These are phyloP conservation scores for Neopestalotiopsis clavispora DNA, from an alignment of 2,329 filamentous ascomycete genomes.

Conservation along the genomic window DNA sequence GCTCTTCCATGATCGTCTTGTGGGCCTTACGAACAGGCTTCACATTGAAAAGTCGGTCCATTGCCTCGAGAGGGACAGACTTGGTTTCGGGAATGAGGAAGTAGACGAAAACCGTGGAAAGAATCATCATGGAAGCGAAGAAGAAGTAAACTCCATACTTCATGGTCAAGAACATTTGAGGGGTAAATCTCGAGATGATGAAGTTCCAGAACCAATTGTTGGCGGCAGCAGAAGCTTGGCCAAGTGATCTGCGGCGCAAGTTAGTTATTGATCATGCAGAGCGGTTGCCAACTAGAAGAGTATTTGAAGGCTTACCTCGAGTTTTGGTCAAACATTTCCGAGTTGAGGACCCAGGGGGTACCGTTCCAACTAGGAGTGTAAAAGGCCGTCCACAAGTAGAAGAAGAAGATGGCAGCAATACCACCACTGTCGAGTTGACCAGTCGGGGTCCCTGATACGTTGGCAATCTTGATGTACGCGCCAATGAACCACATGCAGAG, in stretches of 20 bases:
- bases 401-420: constrained; percentile 70
- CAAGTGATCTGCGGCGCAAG: constrained; percentile 52
- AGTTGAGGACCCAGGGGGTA: constrained; percentile 77
- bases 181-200: constrained; percentile 70
- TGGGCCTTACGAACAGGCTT: constrained; percentile 52
- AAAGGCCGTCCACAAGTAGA: constrained; percentile 75
- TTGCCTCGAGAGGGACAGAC: constrained; percentile 66
- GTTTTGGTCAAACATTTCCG: constrained; percentile 76
- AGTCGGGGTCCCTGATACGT: constrained; percentile 37
- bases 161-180: constrained; percentile 65
- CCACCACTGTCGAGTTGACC: constrained; percentile 43
- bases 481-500: constrained; percentile 70
- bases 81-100: constrained; percentile 72
- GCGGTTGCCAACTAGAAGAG: background rate
- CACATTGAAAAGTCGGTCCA: constrained; percentile 64
- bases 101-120: constrained; percentile 62
- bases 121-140: constrained; percentile 67
- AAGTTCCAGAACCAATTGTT: constrained; percentile 80
- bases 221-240: constrained; percentile 72
- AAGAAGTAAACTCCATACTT: constrained; percentile 72
- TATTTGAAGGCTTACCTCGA: constrained; percentile 47
- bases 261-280: background rate
- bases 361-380: constrained; percentile 78
- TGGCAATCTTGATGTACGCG: constrained; percentile 59
- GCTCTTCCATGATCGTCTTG: constrained; percentile 47